These are phyloP conservation scores for Solanum etuberosum DNA, from an alignment of 257 asterid species.

Conservation along the genomic window DNA sequence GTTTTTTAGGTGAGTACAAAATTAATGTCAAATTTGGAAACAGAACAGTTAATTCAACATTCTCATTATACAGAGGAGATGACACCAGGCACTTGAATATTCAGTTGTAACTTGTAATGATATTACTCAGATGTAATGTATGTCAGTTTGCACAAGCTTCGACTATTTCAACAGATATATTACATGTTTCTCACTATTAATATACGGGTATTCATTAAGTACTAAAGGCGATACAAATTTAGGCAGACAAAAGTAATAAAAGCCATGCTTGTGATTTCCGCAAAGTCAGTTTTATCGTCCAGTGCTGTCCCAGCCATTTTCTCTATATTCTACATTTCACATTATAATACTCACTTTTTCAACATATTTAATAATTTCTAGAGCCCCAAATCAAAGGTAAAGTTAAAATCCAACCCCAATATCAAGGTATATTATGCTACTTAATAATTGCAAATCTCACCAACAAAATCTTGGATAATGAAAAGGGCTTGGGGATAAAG, in stretches of 20 bases:
- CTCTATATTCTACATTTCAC: neutral
- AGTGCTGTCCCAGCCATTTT: neutral
- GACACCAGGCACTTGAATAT: constrained; percentile 38
- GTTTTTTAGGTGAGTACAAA: constrained; percentile 41
- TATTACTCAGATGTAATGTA: neutral
- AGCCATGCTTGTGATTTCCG: constrained; percentile 35
- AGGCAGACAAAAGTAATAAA: constrained; percentile 10
- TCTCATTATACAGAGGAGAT: constrained; percentile 23
- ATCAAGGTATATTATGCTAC: neutral
- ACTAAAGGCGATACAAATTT: neutral
- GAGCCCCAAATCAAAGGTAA: neutral
- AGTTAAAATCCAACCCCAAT: neutral
- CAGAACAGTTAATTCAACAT: constrained; percentile 16
- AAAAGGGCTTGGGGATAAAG: neutral
- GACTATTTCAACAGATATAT: neutral
- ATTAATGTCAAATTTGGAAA: constrained; percentile 18
- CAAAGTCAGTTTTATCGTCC: constrained; percentile 13
- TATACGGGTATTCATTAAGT: too few relatives aligned
- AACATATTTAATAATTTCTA: neutral
- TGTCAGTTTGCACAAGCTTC: neutral
- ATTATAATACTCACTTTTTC: neutral
- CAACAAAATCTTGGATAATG: neutral
- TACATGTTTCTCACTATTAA: too few relatives aligned
- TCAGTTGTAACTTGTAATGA: constrained; percentile 22
- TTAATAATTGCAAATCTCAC: neutral